Conservation (phyloP, 179 eudicot species). For the Silene noctiflora region DNA sequence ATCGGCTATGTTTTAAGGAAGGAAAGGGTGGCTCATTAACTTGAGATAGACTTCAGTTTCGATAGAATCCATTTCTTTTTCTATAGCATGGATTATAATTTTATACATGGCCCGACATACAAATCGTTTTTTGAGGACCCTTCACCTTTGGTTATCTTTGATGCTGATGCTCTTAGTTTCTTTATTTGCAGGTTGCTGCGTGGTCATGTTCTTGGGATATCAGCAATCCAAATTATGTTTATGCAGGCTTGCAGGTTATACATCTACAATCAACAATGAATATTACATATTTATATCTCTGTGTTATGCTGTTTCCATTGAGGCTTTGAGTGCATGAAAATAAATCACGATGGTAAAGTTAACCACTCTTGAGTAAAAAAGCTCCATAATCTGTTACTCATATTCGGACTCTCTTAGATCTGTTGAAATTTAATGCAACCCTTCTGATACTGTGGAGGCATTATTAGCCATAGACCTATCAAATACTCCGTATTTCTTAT, state of each 20-base stretch:
- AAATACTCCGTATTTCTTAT: background rate
- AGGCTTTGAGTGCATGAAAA: background rate
- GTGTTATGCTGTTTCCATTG: background rate
- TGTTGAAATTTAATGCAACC: background rate
- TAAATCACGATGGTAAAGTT: background rate
- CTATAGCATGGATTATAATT: slow-evolving; percentile 5
- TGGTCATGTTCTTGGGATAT: slow-evolving; percentile 99
- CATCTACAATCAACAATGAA: background rate
- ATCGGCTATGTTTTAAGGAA: too few species aligned
- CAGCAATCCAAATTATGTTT: slow-evolving; percentile 47
- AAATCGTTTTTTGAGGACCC: background rate
- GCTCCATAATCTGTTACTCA: background rate
- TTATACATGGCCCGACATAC: background rate
- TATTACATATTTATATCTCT: background rate
- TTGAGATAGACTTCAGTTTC: background rate
- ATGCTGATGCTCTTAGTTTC: slow-evolving; percentile 10
- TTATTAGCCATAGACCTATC: background rate
- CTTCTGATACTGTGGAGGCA: background rate
- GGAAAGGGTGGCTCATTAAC: background rate
- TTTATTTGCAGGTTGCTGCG: slow-evolving; percentile 65
- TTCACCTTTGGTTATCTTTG: slow-evolving; percentile 7
- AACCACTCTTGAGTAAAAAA: background rate
- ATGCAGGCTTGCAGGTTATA: slow-evolving; percentile 87
- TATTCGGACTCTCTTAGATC: background rate
- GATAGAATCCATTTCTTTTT: background rate